A percentile compares a stretch with the other conserved stretches of the same genome.
phyloP scores from a whole-genome alignment of 495 filamentous ascomycete species.

The Parmelia sp. region DNA sequence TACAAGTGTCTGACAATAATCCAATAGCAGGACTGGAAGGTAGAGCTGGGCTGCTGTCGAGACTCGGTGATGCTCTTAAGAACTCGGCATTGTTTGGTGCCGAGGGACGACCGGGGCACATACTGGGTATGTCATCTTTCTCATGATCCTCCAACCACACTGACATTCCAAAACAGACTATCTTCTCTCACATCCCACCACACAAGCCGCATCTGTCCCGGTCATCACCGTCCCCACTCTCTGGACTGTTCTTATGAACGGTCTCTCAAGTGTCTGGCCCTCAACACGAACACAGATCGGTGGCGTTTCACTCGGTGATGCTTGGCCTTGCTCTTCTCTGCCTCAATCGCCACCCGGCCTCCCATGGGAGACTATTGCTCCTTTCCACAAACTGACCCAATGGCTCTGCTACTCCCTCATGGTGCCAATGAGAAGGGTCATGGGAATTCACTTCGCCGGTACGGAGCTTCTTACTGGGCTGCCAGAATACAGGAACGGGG shows the following conservation, averaged over 20 bases:
- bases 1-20: slow-evolving; percentile 78
- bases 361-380: slow-evolving; percentile 89
- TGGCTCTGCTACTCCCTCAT: slow-evolving; percentile 71
- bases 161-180: slow-evolving; percentile 54
- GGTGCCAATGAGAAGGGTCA: slow-evolving; percentile 59
- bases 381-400: slow-evolving; percentile 73
- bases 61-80: slow-evolving; percentile 68
- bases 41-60: slow-evolving; percentile 70
- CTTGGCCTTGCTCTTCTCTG: slow-evolving; percentile 84
- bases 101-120: slow-evolving; percentile 81
- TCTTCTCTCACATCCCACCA: slow-evolving; percentile 83
- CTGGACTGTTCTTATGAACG: slow-evolving; percentile 85
- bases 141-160: slow-evolving; percentile 11
- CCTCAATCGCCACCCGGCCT: slow-evolving; percentile 63
- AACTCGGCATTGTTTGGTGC: slow-evolving; percentile 82
- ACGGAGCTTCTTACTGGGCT: slow-evolving; percentile 59
- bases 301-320: slow-evolving; percentile 83
- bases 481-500: slow-evolving; percentile 65
- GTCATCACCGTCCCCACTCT: slow-evolving; percentile 87
- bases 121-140: slow-evolving; percentile 64
- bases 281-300: slow-evolving; percentile 81
- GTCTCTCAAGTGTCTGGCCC: slow-evolving; percentile 84
- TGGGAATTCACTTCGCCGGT: slow-evolving; percentile 59
- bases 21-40: slow-evolving; percentile 85
- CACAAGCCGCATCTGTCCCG: slow-evolving; percentile 76